These are phyloP conservation scores for Diddensiella transvaalensis DNA, from an alignment of 805 yeast genomes.

Conservation along the genomic window DNA sequence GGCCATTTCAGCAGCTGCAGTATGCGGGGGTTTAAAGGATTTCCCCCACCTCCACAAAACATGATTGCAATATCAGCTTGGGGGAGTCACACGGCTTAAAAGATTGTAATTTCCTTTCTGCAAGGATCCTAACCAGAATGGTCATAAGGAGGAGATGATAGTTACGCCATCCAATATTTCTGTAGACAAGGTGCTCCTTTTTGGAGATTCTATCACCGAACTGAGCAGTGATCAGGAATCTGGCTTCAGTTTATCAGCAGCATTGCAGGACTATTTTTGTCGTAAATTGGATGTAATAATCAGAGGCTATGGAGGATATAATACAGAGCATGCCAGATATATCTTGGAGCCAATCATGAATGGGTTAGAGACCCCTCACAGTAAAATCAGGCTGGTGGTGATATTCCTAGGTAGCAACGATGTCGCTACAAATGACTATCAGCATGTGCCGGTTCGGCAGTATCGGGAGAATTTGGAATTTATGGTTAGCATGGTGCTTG, in stretches of 20 bases:
- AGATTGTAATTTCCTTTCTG: no score
- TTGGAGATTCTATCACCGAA: constrained; percentile 73
- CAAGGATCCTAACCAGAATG: no score
- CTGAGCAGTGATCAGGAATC: constrained; percentile 41
- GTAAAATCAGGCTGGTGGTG: constrained; percentile 35
- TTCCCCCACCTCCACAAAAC: no score
- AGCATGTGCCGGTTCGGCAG: constrained; percentile 49
- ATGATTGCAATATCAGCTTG: no score
- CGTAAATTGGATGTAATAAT: constrained; percentile 65
- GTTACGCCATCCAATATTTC: neutral
- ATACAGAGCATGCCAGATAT: constrained; percentile 53
- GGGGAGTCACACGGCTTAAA: no score
- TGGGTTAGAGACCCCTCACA: constrained; percentile 40
- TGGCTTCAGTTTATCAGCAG: constrained; percentile 51
- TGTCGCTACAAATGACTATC: constrained; percentile 41
- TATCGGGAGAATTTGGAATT: constrained; percentile 46
- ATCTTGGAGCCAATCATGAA: constrained; percentile 51
- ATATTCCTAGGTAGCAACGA: constrained; percentile 85
- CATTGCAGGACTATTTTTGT: constrained; percentile 43
- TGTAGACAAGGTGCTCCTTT: constrained; percentile 48
- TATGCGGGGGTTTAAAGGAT: no score
- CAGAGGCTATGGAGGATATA: constrained; percentile 79
- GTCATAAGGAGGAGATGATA: no score
- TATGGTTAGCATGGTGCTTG: constrained; percentile 41
- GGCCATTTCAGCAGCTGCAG: no score